Evolutionary conservation across 371 early-diverging fungal species (phyloP).

Genomic region (Mortierella sp.): DNA sequence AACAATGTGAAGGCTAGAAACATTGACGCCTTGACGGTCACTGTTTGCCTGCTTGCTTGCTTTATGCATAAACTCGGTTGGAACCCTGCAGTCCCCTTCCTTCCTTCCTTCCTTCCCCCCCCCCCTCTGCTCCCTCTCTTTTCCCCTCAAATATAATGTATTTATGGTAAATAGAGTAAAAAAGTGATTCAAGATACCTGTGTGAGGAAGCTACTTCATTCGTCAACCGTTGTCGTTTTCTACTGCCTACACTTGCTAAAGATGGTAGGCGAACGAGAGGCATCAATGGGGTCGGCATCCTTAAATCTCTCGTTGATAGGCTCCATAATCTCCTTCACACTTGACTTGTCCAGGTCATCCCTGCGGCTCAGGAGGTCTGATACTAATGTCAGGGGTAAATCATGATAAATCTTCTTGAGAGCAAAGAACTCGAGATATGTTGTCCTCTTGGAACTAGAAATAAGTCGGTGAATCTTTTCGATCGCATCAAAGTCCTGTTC

Average conservation of each 20-base stretch:
- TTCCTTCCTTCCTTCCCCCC: no score
- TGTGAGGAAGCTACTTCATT: no score
- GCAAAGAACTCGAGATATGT: slow-evolving; percentile 83
- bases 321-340: slow-evolving; percentile 83
- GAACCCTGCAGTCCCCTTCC: no score
- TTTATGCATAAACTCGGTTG: no score
- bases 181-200: no score
- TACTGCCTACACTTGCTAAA: slow-evolving; percentile 49
- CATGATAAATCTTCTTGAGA: slow-evolving; percentile 82
- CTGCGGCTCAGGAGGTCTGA: slow-evolving; percentile 80
- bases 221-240: no score
- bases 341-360: slow-evolving; percentile 81
- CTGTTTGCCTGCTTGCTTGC: no score
- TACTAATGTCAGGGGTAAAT: slow-evolving; percentile 81
- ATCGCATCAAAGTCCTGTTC: slow-evolving; percentile 79
- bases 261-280: slow-evolving; percentile 33
- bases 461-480: slow-evolving; percentile 74
- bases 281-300: slow-evolving; percentile 55
- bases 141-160: no score
- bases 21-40: no score
- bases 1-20: no score
- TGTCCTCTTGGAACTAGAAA: slow-evolving; percentile 71
- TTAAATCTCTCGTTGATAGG: slow-evolving; percentile 69
- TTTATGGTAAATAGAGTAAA: no score
- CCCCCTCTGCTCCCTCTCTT: no score